Percentiles rank a stretch among this genome's conserved stretches.
These are phyloP conservation scores for Cercophora sp. DNA, from an alignment of 495 filamentous ascomycete genomes.

Conservation along the genomic window DNA sequence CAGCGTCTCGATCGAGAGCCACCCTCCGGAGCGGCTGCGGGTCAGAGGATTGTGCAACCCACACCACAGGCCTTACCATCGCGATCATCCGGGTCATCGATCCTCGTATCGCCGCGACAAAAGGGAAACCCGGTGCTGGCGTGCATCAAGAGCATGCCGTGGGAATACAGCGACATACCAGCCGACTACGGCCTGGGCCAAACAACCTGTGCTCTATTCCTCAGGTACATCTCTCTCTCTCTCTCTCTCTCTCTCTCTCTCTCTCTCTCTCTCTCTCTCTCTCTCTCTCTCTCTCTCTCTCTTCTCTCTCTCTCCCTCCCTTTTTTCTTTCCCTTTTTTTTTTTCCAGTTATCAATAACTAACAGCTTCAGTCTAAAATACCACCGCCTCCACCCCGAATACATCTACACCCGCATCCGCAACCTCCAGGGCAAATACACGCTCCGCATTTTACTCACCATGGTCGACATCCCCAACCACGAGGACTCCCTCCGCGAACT, in stretches of 20 bases:
- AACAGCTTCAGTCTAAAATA: constrained; percentile 67
- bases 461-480: constrained; percentile 81
- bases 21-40: constrained; percentile 14
- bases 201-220: constrained; percentile 88
- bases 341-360: not conserved
- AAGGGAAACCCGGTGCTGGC: constrained; percentile 94
- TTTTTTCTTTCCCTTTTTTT: not conserved
- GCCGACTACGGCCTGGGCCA: constrained; percentile 86
- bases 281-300: not conserved
- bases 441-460: constrained; percentile 76
- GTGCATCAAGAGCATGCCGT: constrained; percentile 74
- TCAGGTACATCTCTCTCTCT: constrained; percentile 34
- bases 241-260: not conserved
- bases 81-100: constrained; percentile 66
- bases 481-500: constrained; percentile 85
- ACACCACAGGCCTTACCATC: constrained; percentile 75
- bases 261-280: not conserved
- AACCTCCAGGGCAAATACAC: constrained; percentile 75
- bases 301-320: not conserved
- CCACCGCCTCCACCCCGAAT: constrained; percentile 94
- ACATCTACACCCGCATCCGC: constrained; percentile 89
- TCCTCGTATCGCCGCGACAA: constrained; percentile 77
- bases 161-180: constrained; percentile 94
- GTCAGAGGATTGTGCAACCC: constrained; percentile 70
- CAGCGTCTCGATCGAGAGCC: constrained; percentile 43